phyloP scores from a whole-genome alignment of 139 green algal species.

The Desmodesmus armatus region DNA sequence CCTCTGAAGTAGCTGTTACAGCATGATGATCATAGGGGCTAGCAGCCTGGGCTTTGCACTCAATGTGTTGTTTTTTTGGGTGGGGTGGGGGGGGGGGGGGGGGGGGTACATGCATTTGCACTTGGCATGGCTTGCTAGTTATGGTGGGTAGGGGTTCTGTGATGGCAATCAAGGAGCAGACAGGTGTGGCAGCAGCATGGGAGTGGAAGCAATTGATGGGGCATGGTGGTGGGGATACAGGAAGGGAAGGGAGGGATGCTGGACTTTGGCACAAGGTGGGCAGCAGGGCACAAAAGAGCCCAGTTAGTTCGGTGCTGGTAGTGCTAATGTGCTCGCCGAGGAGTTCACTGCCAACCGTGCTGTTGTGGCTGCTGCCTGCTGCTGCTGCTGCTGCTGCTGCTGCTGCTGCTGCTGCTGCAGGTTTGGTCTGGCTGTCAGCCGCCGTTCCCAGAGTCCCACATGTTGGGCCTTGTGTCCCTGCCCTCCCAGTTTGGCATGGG shows the following conservation, averaged over 20 bases:
- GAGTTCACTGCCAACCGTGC: not conserved
- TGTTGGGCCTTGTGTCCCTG: slow-evolving; percentile 47
- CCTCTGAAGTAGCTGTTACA: slow-evolving; percentile 55
- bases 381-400: slow-evolving; percentile 29
- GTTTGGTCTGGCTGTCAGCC: slow-evolving; percentile 46
- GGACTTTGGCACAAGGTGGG: slow-evolving; percentile 55
- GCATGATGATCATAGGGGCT: slow-evolving; percentile 51
- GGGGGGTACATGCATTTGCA: too few species aligned
- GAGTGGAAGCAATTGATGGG: too few species aligned
- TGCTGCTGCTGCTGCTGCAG: slow-evolving; percentile 35
- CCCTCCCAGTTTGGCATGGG: slow-evolving; percentile 45
- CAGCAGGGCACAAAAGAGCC: not conserved
- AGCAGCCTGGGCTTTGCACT: slow-evolving; percentile 50
- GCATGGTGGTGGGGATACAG: too few species aligned
- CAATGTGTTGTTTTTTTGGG: too few species aligned
- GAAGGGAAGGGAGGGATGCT: too few species aligned
- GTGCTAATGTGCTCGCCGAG: not conserved
- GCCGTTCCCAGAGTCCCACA: not conserved
- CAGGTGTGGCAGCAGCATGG: too few species aligned
- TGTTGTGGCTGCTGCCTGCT: too few species aligned
- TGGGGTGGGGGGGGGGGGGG: too few species aligned
- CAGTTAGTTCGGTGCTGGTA: too few species aligned
- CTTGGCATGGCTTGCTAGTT: too few species aligned
- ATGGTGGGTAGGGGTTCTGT: too few species aligned
- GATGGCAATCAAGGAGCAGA: too few species aligned